A percentile compares a stretch with the other conserved stretches of the same genome.
phyloP scores from a whole-genome alignment of 441 rosid species.

The Jatropha multifida region DNA sequence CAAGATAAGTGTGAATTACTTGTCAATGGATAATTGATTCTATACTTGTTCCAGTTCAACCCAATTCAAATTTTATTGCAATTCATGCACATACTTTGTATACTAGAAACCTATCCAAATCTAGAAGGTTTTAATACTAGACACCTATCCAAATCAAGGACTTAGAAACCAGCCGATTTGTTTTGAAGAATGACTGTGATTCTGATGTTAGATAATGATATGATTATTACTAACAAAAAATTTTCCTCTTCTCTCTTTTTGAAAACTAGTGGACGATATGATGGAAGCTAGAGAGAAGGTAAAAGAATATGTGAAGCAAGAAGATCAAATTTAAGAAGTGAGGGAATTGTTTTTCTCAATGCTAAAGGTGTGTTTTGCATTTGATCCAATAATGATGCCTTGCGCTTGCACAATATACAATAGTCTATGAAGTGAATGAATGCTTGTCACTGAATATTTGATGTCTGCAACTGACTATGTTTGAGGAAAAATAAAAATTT shows the following conservation, averaged over 20 bases:
- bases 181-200: not conserved
- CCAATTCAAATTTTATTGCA: not conserved
- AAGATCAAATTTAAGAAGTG: not conserved
- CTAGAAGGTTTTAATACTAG: not conserved
- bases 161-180: not conserved
- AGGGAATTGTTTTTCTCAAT: not conserved
- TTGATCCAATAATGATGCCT: not conserved
- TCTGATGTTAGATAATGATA: not conserved
- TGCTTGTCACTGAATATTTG: not conserved
- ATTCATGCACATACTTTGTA: not conserved
- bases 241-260: not conserved
- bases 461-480: too few species aligned
- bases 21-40: not conserved
- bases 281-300: not conserved
- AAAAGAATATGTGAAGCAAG: not conserved
- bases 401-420: not conserved
- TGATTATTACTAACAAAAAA: not conserved
- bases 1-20: not conserved
- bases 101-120: not conserved
- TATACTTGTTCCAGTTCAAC: not conserved
- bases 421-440: not conserved
- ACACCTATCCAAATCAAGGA: not conserved
- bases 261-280: not conserved
- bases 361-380: not conserved
- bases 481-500: too few species aligned